A percentile compares a stretch with the other conserved stretches of the same genome.
These are phyloP conservation scores for Penicillium longicatenatum DNA, from an alignment of 495 filamentous ascomycete genomes.

Conservation along the genomic window DNA sequence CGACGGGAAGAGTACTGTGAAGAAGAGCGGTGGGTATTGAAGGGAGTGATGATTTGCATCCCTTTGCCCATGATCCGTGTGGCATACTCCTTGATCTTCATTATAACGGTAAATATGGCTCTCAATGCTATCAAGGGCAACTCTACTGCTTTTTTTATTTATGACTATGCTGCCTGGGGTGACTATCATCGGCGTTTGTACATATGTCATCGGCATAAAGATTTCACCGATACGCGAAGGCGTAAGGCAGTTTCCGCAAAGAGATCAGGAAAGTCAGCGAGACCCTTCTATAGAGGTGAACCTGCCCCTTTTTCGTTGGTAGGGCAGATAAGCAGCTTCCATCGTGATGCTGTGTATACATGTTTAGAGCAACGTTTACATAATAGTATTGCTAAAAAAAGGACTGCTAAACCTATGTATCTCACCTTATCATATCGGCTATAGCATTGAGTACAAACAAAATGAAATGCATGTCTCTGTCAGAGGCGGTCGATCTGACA, in stretches of 20 bases:
- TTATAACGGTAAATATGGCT: conserved; percentile 19
- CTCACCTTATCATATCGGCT: too few relatives aligned
- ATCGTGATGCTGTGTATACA: too few relatives aligned
- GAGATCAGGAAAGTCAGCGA: not conserved
- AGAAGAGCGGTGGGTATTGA: conserved; percentile 12
- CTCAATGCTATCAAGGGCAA: conserved; percentile 24
- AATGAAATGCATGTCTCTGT: too few relatives aligned
- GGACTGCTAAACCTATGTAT: too few relatives aligned
- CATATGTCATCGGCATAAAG: not conserved
- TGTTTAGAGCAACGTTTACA: too few relatives aligned
- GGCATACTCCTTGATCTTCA: conserved; percentile 19
- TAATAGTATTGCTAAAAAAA: too few relatives aligned
- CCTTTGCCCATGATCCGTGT: conserved; percentile 18
- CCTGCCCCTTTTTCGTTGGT: too few relatives aligned
- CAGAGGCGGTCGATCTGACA: too few relatives aligned
- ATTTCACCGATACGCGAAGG: not conserved
- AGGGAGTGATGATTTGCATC: conserved; percentile 12
- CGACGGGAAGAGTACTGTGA: conserved; percentile 6
- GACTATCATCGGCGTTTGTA: conserved; percentile 13
- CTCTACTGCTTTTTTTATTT: conserved; percentile 14
- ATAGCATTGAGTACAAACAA: too few relatives aligned
- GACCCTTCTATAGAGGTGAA: not conserved
- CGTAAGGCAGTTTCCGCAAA: not conserved
- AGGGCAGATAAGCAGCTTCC: too few relatives aligned
- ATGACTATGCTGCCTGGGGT: conserved; percentile 23